Evolutionary conservation across 1,284 basidiomycete species (phyloP).

Genomic region (Cronartium quercuum): DNA sequence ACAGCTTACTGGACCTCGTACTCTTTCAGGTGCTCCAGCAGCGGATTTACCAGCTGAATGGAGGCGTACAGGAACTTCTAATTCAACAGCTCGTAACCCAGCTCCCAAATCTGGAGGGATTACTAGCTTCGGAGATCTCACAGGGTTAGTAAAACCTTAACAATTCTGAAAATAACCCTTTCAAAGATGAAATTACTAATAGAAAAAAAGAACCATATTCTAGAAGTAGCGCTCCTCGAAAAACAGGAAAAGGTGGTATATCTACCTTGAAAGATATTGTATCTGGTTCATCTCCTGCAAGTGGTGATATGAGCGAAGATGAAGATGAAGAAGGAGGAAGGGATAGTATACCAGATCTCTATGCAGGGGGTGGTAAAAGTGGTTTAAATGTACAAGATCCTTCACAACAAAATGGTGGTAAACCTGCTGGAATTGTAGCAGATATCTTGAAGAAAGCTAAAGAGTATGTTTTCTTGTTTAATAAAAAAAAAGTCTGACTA

Average conservation of each 20-base stretch:
- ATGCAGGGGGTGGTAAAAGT: conserved; percentile 55
- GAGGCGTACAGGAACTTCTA: conserved; percentile 18
- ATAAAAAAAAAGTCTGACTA: too few relatives aligned
- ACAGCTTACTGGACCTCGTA: conserved; percentile 45
- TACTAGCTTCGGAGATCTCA: conserved; percentile 24
- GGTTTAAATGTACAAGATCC: conserved; percentile 88
- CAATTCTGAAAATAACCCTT: not conserved
- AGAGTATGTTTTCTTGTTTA: conserved; percentile 56
- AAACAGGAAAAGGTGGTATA: conserved; percentile 15
- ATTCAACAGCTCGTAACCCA: conserved; percentile 1
- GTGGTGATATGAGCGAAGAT: conserved; percentile 42
- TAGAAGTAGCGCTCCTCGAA: not conserved
- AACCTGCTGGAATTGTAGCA: conserved; percentile 62
- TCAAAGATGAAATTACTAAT: not conserved
- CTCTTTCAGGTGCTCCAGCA: conserved; percentile 49
- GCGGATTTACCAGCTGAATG: conserved; percentile 44
- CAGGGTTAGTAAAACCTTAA: conserved; percentile 6
- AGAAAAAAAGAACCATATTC: not conserved
- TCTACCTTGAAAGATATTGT: conserved; percentile 37
- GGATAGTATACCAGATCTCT: conserved; percentile 47
- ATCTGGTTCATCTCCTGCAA: conserved; percentile 22
- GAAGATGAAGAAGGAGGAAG: conserved; percentile 45
- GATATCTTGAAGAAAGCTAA: conserved; percentile 75
- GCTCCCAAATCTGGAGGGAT: conserved; percentile 27
- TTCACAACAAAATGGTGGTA: conserved; percentile 55